phyloP scores from a whole-genome alignment of 1,139 yeast species.

The Saccharomyces hybrid region DNA sequence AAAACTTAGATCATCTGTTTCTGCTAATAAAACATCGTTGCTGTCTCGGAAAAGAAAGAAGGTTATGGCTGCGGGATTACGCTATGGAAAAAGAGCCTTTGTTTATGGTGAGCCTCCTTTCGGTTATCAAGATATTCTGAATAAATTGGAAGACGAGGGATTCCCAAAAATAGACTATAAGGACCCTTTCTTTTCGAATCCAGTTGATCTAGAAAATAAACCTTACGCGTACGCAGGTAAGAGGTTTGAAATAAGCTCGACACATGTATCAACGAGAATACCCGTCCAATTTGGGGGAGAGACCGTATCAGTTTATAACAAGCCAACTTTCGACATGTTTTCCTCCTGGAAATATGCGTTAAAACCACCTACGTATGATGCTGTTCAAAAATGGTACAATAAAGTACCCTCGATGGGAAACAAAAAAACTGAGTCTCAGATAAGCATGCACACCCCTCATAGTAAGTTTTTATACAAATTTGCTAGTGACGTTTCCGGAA shows the following conservation, averaged over 20 bases:
- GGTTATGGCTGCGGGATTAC: background rate
- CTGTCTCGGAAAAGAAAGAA: background rate
- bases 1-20: background rate
- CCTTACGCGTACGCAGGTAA: slow-evolving; percentile 65
- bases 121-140: slow-evolving; percentile 10
- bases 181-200: slow-evolving; percentile 57
- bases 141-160: slow-evolving; percentile 39
- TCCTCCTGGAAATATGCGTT: slow-evolving; percentile 35
- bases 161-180: slow-evolving; percentile 46
- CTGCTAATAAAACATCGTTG: background rate
- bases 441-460: slow-evolving; percentile 41
- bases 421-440: slow-evolving; percentile 40
- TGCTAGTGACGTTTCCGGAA: slow-evolving; percentile 23
- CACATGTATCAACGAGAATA: slow-evolving; percentile 22
- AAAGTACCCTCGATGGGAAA: slow-evolving; percentile 3
- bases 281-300: slow-evolving; percentile 22
- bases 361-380: slow-evolving; percentile 37
- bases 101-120: slow-evolving; percentile 10
- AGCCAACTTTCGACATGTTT: slow-evolving; percentile 3
- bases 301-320: slow-evolving; percentile 9
- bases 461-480: slow-evolving; percentile 29
- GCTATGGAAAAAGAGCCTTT: slow-evolving; percentile 5
- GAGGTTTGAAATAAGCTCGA: slow-evolving; percentile 38
- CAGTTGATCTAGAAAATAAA: slow-evolving; percentile 43
- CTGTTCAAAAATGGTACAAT: slow-evolving; percentile 31